phyloP scores from a whole-genome alignment of 2,329 filamentous ascomycete genomes.

The Calonectria honghensis region DNA sequence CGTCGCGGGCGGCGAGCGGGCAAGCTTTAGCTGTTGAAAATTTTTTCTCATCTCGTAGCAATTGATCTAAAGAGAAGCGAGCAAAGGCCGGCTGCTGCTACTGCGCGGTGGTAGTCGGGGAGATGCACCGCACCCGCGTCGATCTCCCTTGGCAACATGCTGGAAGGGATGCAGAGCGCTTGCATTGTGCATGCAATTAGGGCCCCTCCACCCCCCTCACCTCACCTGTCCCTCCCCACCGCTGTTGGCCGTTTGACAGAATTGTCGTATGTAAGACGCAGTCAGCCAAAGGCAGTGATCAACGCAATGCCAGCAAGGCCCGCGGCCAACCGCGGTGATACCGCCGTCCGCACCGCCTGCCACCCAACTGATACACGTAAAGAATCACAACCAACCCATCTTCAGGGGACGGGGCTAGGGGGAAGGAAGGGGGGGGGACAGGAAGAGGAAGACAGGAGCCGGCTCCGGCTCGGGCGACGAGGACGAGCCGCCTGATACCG shows the following conservation, averaged over 20 bases:
- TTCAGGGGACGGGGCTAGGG: conserved; percentile 7
- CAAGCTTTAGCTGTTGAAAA: conserved; percentile 11
- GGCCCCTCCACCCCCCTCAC: conserved; percentile 32
- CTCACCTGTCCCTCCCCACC: conserved; percentile 8
- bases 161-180: conserved; percentile 23
- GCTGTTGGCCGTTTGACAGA: neutral
- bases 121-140: conserved; percentile 16
- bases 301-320: neutral
- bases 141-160: conserved; percentile 41
- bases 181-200: conserved; percentile 36
- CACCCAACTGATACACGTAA: conserved; percentile 36
- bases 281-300: conserved; percentile 21
- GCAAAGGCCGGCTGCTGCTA: neutral
- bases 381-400: conserved; percentile 28
- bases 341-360: conserved; percentile 14
- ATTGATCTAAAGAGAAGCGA: conserved; percentile 15
- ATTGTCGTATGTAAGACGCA: conserved; percentile 21
- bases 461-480: conserved; percentile 3
- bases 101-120: conserved; percentile 4
- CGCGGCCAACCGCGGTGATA: conserved; percentile 15
- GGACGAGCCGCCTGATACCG: conserved; percentile 35
- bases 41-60: conserved; percentile 10
- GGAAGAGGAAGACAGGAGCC: neutral
- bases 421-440: neutral
- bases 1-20: neutral